These are phyloP conservation scores for Heliamphora pulchella DNA, from an alignment of 179 eudicot species.

Conservation along the genomic window DNA sequence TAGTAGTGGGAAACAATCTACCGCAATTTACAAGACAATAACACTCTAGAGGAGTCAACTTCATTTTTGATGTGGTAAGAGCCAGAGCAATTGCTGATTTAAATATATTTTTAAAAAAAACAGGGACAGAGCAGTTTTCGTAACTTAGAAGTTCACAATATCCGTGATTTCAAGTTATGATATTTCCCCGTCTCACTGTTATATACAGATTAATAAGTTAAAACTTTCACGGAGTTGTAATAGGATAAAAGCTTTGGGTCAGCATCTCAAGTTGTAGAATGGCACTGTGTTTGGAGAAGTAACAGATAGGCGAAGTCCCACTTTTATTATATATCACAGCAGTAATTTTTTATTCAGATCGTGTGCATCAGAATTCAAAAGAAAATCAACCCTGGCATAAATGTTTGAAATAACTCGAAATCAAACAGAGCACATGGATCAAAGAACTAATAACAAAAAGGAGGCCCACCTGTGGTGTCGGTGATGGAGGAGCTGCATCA, in stretches of 20 bases:
- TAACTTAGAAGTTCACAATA: neutral
- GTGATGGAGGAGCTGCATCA: conserved; percentile 92
- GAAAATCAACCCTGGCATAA: neutral
- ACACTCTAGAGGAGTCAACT: neutral
- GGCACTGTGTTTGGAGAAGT: neutral
- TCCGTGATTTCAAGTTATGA: neutral
- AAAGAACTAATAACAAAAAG: neutral
- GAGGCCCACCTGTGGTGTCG: conserved; percentile 64
- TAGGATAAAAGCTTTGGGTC: neutral
- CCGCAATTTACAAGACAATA: neutral
- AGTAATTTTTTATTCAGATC: neutral
- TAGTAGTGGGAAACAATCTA: neutral
- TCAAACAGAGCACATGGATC: neutral
- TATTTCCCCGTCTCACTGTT: neutral
- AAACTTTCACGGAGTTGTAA: neutral
- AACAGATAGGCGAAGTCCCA: neutral
- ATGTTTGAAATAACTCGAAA: conserved; percentile 1
- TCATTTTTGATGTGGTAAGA: neutral
- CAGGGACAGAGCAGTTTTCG: neutral
- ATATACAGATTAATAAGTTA: neutral
- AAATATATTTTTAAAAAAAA: too few relatives aligned
- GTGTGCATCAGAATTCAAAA: neutral
- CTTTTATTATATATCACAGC: neutral
- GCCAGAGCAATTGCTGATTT: neutral
- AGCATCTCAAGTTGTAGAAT: neutral